A percentile compares a stretch with the other conserved stretches of the same genome.
Evolutionary conservation across 495 filamentous ascomycete species (phyloP).

Genomic region (Aspergillus funiculosus): DNA sequence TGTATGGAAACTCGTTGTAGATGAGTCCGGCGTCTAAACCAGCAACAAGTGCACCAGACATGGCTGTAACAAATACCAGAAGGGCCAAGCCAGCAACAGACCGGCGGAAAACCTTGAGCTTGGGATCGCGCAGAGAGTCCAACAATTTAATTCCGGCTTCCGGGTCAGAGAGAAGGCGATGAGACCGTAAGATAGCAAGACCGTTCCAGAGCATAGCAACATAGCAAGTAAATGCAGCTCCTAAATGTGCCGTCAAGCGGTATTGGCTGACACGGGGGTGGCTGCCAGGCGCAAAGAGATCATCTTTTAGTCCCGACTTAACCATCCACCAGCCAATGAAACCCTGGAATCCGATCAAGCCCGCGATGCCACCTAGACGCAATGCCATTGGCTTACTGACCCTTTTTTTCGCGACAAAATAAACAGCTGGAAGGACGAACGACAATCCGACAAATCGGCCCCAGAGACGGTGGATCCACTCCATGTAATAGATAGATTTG

Average conservation of each 20-base stretch:
- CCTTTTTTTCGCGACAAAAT: conserved; percentile 77
- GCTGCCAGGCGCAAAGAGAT: conserved; percentile 82
- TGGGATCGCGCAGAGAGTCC: conserved; percentile 54
- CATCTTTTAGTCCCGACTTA: conserved; percentile 88
- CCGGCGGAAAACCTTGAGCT: conserved; percentile 64
- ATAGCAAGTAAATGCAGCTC: conserved; percentile 85
- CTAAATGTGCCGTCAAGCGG: conserved; percentile 81
- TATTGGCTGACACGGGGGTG: conserved; percentile 94
- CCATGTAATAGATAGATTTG: conserved; percentile 99
- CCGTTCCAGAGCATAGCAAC: conserved; percentile 91
- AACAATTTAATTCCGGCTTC: conserved; percentile 50
- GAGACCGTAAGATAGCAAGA: conserved; percentile 71
- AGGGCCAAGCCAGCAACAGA: conserved; percentile 64
- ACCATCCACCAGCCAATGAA: conserved; percentile 99
- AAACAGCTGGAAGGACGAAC: conserved; percentile 79
- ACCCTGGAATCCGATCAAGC: conserved; percentile 90
- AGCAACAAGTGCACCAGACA: conserved; percentile 90
- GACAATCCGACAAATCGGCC: conserved; percentile 87
- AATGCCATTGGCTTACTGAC: conserved; percentile 72
- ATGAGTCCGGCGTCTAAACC: conserved; percentile 94
- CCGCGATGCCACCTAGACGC: conserved; percentile 75
- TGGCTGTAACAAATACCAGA: conserved; percentile 80
- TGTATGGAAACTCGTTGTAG: conserved; percentile 96
- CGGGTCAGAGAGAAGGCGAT: conserved; percentile 60
- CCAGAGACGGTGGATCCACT: conserved; percentile 96